Base-by-base conservation (phyloP, 2,329 filamentous ascomycete species). In the Coniella vitis region DNA sequence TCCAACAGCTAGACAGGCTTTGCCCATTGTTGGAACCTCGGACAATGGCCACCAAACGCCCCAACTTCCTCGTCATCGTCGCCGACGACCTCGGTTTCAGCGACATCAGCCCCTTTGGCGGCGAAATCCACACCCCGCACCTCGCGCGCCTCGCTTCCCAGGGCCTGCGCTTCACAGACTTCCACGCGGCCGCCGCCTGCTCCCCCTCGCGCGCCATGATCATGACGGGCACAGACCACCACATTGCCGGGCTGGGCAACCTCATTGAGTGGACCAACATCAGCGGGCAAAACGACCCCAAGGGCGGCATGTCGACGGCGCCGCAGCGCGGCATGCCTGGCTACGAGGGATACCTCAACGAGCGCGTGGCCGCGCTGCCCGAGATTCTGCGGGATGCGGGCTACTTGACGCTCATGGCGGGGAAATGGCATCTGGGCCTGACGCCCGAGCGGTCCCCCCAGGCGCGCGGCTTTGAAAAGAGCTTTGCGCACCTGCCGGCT, bases 191-290 rank as follows among this genome's bases (percentile, higher is more conserved):
- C 0, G 76, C 79, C 2, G 80, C 81, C 44, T 84, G 79, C 63
- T 83, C 79, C 43, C 81, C 81, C 2, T 80, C 78, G 3, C 69
- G 80, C 34, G 77, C 79, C 16, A 84, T 84, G 81, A 73, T 84
- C 55, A 76, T 84, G 71, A 82, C 78, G 0, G 79, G 79, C 4
- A 83, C 79, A 0, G 79, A 82, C 57, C 73, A 82, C 56, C 78
- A 78, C 58, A 77, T 78, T 48, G 73, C 74, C 9, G 74, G 80
- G 1, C 66, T 83, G 2, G 79, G 78, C 2, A 79, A 80, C 50
- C 61, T 83, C 48, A 71, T 76, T 54, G 76, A 80, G 63, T 80
- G 51, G 51, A 51, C 48, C 37, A 64, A 64, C 45, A 56, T 63
- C 38, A 63, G 62, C 7, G 62, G 60, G 3, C 62, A 65, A 49